A percentile compares a stretch with the other conserved stretches of the same genome.
phyloP scores from a whole-genome alignment of 1,139 yeast genomes.

The Zygosaccharomyces pseudobailii region DNA sequence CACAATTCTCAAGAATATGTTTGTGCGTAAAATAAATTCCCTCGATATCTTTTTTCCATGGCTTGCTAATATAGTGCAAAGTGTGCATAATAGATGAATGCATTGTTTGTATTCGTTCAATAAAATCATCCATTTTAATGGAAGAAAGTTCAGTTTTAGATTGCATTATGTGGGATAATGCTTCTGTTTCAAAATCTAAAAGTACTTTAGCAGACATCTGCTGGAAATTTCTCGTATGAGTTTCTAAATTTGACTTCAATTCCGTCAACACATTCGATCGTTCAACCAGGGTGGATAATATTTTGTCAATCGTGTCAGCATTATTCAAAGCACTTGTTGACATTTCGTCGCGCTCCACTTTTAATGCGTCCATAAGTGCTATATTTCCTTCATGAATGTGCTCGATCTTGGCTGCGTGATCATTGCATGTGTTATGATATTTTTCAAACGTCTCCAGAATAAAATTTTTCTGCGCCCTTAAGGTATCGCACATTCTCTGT shows the following conservation, averaged over 20 bases:
- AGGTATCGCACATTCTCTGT: slow-evolving; percentile 30
- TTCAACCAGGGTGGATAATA: slow-evolving; percentile 12
- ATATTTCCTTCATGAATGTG: slow-evolving; percentile 21
- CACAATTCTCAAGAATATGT: slow-evolving; percentile 8
- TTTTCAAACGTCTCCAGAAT: slow-evolving; percentile 21
- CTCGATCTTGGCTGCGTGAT: slow-evolving; percentile 23
- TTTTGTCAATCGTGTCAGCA: slow-evolving; percentile 6
- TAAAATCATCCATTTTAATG: not conserved
- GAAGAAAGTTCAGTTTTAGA: not conserved
- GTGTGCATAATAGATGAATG: not conserved
- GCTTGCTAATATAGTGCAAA: not conserved
- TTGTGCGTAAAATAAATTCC: slow-evolving; percentile 10
- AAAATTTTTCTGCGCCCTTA: slow-evolving; percentile 34
- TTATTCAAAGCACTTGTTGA: slow-evolving; percentile 17
- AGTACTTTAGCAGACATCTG: slow-evolving; percentile 1
- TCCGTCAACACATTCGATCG: slow-evolving; percentile 19
- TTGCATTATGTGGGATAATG: not conserved
- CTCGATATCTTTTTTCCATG: slow-evolving; percentile 7
- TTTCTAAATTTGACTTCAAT: slow-evolving; percentile 15
- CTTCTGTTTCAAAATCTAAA: slow-evolving; percentile 2
- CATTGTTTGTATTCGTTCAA: slow-evolving; percentile 2
- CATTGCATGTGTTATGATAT: slow-evolving; percentile 15
- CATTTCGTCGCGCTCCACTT: slow-evolving; percentile 23
- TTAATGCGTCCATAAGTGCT: slow-evolving; percentile 16
- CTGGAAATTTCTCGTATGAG: slow-evolving; percentile 14